Percentiles rank a stretch among this genome's conserved stretches.
phyloP scores from a whole-genome alignment of 2,329 filamentous ascomycete genomes.

The Calonectria pteridis region DNA sequence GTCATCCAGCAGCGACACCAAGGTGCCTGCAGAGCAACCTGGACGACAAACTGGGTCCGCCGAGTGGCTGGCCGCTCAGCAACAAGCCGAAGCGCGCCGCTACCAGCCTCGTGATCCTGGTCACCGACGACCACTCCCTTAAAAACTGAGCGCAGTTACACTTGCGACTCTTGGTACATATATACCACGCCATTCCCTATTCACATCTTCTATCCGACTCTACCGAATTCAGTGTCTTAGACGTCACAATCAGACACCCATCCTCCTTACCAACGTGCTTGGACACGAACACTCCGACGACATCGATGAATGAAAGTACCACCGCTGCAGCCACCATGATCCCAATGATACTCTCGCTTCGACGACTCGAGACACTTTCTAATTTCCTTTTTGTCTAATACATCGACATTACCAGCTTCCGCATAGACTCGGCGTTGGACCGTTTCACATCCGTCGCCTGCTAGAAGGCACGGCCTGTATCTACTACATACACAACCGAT shows the following conservation, averaged over 20 bases:
- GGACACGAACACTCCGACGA: slow-evolving; percentile 36
- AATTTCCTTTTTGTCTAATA: slow-evolving; percentile 46
- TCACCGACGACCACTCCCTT: slow-evolving; percentile 54
- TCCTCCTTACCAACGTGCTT: slow-evolving; percentile 30
- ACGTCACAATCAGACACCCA: not conserved
- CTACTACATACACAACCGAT: slow-evolving; percentile 42
- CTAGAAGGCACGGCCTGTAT: slow-evolving; percentile 41
- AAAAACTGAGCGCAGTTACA: slow-evolving; percentile 34
- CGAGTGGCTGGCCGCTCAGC: slow-evolving; percentile 64
- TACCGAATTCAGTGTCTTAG: slow-evolving; percentile 4
- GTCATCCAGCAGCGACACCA: slow-evolving; percentile 65
- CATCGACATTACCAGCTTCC: slow-evolving; percentile 41
- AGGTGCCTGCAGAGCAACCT: slow-evolving; percentile 72
- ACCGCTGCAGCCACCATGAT: slow-evolving; percentile 32
- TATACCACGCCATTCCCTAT: slow-evolving; percentile 18
- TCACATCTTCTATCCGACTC: slow-evolving; percentile 9
- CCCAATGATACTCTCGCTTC: slow-evolving; percentile 43
- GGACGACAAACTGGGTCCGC: slow-evolving; percentile 63
- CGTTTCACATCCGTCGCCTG: slow-evolving; percentile 36
- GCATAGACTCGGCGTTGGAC: slow-evolving; percentile 52
- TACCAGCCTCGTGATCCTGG: slow-evolving; percentile 61
- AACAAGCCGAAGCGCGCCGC: slow-evolving; percentile 55
- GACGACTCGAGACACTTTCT: slow-evolving; percentile 40
- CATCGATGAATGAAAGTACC: slow-evolving; percentile 46
- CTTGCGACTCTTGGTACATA: slow-evolving; percentile 31